Evolutionary conservation across 1,139 yeast species (phyloP).

Genomic region (Yamadazyma pseudoaaseri): DNA sequence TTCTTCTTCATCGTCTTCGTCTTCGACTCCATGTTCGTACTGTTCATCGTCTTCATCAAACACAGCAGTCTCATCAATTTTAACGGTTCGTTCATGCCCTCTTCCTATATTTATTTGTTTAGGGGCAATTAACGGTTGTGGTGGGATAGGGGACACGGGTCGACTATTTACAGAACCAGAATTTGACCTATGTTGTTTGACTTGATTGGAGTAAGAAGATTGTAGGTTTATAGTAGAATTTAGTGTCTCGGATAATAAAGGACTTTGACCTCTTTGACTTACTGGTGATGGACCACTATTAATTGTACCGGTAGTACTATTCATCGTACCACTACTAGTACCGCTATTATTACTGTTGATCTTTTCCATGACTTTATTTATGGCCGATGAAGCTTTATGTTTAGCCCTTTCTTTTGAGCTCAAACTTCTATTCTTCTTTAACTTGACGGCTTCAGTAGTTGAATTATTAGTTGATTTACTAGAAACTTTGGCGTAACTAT

Average conservation of each 20-base stretch:
- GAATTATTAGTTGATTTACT: conserved; percentile 9
- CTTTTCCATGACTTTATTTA: conserved; percentile 9
- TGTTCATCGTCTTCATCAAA: not conserved
- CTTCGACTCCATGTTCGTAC: conserved; percentile 1
- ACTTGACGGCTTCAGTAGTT: conserved; percentile 10
- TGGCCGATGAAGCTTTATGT: conserved; percentile 3
- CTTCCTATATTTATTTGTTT: conserved; percentile 6
- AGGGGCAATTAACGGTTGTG: conserved; percentile 9
- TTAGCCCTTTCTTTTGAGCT: conserved; percentile 10
- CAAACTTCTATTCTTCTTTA: conserved; percentile 11
- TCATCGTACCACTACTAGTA: not conserved
- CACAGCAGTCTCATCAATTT: not conserved
- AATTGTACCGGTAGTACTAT: not conserved
- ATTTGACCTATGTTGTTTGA: conserved; percentile 33
- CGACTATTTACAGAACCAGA: conserved; percentile 22
- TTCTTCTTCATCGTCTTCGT: conserved; percentile 1
- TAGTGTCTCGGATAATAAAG: conserved; percentile 11
- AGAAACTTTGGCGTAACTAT: conserved; percentile 6
- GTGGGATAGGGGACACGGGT: conserved; percentile 24
- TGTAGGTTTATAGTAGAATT: conserved; percentile 17
- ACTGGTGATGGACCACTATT: conserved; percentile 5
- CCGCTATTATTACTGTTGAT: conserved; percentile 3
- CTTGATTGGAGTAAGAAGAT: conserved; percentile 34
- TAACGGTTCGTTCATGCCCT: conserved; percentile 1
- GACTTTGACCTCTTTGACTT: conserved; percentile 6